Conservation (phyloP, 2,329 filamentous ascomycete species). For the Emmonsia crescens region DNA sequence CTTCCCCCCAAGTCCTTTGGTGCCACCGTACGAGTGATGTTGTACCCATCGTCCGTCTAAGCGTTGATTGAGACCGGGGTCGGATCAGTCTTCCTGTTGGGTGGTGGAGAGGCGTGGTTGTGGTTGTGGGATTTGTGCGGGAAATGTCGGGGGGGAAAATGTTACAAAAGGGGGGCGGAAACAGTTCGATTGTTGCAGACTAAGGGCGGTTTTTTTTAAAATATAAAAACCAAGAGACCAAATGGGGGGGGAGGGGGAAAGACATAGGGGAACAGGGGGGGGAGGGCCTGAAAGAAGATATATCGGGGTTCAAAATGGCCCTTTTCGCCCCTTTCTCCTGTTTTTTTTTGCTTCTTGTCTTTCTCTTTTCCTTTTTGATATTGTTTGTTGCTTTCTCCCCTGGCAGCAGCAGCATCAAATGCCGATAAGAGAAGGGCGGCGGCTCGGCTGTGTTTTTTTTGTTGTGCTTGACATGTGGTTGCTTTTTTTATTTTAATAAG, state of each 20-base stretch:
- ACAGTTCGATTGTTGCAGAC: background rate
- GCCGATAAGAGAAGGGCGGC: constrained; percentile 1
- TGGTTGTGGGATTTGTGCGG: background rate
- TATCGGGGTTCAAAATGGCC: constrained; percentile 6
- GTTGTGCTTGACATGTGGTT: background rate
- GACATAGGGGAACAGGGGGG: background rate
- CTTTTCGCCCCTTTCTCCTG: background rate
- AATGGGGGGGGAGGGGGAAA: background rate
- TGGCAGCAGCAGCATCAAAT: background rate
- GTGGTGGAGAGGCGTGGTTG: background rate
- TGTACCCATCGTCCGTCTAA: constrained; percentile 98
- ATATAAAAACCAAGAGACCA: background rate
- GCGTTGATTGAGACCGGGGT: constrained; percentile 13
- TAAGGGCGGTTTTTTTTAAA: background rate
- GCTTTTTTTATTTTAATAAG: background rate
- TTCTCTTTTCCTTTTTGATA: background rate
- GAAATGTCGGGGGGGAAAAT: background rate
- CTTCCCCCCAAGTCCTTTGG: constrained; percentile 95
- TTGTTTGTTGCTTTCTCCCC: background rate
- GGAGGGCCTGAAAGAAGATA: background rate
- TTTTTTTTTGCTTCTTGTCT: background rate
- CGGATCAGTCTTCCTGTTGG: constrained; percentile 1
- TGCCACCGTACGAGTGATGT: constrained; percentile 91
- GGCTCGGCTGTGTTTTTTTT: background rate
- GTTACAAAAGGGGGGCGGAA: background rate